These are phyloP conservation scores for Verticillium longisporum DNA, from an alignment of 2,329 filamentous ascomycete species.

Conservation along the genomic window DNA sequence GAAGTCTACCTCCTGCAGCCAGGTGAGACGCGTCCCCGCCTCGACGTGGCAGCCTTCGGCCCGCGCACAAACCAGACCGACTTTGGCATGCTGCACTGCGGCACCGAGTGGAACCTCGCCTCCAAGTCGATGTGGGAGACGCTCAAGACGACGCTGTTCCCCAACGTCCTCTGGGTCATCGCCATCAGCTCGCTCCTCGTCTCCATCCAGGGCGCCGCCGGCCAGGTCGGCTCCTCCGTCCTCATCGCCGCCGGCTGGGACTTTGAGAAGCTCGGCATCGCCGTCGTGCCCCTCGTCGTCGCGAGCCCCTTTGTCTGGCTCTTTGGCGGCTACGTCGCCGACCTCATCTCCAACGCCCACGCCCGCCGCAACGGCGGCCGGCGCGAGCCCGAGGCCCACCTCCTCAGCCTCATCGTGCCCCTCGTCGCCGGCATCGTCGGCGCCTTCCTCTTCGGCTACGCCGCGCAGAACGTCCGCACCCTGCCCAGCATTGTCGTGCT, in stretches of 20 bases:
- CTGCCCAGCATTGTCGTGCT: constrained; percentile 20
- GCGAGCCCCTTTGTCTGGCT: constrained; percentile 12
- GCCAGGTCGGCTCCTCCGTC: constrained; percentile 15
- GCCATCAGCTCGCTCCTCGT: constrained; percentile 23
- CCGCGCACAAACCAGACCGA: constrained; percentile 22
- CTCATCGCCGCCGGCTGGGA: constrained; percentile 18
- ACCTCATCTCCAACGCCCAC: constrained; percentile 18
- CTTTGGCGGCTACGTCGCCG: constrained; percentile 23
- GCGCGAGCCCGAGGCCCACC: constrained; percentile 25
- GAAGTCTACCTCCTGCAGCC: constrained; percentile 11
- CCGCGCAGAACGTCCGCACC: constrained; percentile 15
- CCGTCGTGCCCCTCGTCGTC: constrained; percentile 11
- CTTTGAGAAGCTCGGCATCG: constrained; percentile 20
- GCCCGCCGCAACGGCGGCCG: constrained; percentile 18
- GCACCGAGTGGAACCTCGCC: constrained; percentile 18
- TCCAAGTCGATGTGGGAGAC: constrained; percentile 19
- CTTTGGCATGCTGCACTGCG: constrained; percentile 22
- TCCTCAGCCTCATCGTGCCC: constrained; percentile 22
- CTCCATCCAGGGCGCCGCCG: constrained; percentile 19
- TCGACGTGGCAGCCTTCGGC: constrained; percentile 11
- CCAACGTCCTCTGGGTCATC: constrained; percentile 26
- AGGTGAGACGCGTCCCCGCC: constrained; percentile 10
- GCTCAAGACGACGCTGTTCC: constrained; percentile 24
- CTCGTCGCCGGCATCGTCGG: constrained; percentile 19
- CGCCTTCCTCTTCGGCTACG: constrained; percentile 23